Conservation (phyloP, 257 asterid species). For the Anisodus acutangulus region DNA sequence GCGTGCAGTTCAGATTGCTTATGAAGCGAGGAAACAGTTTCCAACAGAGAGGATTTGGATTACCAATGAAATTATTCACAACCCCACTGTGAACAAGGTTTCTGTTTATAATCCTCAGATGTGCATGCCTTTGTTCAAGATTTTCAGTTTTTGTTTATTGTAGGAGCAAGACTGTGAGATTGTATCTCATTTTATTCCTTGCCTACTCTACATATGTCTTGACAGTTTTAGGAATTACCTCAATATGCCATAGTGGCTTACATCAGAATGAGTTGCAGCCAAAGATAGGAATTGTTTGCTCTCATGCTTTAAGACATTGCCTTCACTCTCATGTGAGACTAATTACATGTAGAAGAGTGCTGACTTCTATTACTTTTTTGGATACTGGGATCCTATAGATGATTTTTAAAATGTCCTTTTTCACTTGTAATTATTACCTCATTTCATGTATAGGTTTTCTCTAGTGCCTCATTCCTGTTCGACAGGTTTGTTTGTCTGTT, state of each 20-base stretch:
- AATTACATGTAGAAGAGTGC: neutral
- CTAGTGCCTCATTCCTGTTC: neutral
- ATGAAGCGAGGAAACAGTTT: conserved; percentile 92
- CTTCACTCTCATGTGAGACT: neutral
- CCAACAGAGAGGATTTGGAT: conserved; percentile 86
- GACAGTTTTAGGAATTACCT: neutral
- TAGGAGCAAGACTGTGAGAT: conserved; percentile 10
- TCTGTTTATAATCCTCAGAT: conserved; percentile 23
- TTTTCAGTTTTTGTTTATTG: conserved; percentile 19
- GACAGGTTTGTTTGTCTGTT: neutral
- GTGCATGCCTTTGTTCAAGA: neutral
- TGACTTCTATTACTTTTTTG: neutral
- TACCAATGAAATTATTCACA: conserved; percentile 93
- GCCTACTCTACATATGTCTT: neutral
- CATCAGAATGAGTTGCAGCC: conserved; percentile 1
- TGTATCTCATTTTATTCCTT: neutral
- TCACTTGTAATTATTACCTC: neutral
- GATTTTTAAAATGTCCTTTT: neutral
- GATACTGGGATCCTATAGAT: neutral
- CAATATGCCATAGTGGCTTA: neutral
- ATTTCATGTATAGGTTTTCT: neutral
- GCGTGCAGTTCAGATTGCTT: conserved; percentile 97
- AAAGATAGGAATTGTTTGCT: neutral
- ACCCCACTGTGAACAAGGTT: conserved; percentile 95
- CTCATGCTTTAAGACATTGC: neutral